A percentile compares a stretch with the other conserved stretches of the same genome.
phyloP scores from a whole-genome alignment of 345 rosid genomes.

The Gossypium thurberi region DNA sequence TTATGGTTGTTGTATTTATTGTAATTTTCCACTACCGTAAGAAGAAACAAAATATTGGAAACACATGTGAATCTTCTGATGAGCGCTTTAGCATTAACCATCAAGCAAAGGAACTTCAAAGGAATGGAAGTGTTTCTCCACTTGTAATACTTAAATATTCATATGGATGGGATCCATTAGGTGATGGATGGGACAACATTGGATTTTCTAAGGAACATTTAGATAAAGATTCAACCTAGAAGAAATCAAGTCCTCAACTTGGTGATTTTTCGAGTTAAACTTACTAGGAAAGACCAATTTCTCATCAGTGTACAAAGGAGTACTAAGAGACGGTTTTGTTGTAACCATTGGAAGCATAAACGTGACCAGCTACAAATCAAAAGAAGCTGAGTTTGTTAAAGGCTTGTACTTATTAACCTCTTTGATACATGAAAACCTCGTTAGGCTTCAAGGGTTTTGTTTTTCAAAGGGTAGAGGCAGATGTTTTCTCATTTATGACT shows the following conservation, averaged over 20 bases:
- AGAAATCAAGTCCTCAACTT: constrained; percentile 86
- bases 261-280: constrained; percentile 68
- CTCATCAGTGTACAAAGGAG: constrained; percentile 70
- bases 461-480: constrained; percentile 80
- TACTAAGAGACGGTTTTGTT: constrained; percentile 57
- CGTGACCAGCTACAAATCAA: constrained; percentile 75
- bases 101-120: constrained; percentile 46
- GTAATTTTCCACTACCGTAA: constrained; percentile 42
- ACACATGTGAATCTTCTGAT: constrained; percentile 46
- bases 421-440: constrained; percentile 62
- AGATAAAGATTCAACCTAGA: constrained; percentile 70
- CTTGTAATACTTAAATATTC: constrained; percentile 66
- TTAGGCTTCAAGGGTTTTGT: constrained; percentile 73
- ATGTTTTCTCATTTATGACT: constrained; percentile 78
- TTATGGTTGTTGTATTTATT: constrained; percentile 39
- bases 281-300: constrained; percentile 61
- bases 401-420: constrained; percentile 70
- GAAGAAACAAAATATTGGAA: constrained; percentile 71
- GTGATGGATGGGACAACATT: constrained; percentile 43
- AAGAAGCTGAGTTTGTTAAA: constrained; percentile 68
- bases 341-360: constrained; percentile 78
- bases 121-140: constrained; percentile 59
- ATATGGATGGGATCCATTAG: constrained; percentile 72
- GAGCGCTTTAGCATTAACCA: constrained; percentile 47
- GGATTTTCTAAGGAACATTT: constrained; percentile 44